Evolutionary conservation across 2,329 filamentous ascomycete genomes (phyloP).

Genomic region (Hypoxylon sp.): DNA sequence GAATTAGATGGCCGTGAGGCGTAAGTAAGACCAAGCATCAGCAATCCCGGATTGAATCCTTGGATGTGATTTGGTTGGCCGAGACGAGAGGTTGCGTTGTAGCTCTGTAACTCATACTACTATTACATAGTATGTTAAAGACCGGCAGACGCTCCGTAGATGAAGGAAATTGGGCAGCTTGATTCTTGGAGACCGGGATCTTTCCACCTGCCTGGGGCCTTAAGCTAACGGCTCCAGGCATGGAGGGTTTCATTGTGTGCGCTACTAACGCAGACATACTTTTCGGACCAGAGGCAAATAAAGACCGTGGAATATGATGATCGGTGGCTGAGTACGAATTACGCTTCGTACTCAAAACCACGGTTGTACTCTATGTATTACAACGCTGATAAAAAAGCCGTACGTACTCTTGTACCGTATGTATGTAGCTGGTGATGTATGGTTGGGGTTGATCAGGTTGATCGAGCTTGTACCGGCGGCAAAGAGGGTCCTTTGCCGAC

Average conservation of each 20-base stretch:
- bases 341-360: constrained; percentile 26
- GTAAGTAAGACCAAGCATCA: constrained; percentile 39
- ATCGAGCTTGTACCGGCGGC: constrained; percentile 33
- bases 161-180: constrained; percentile 41
- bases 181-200: constrained; percentile 40
- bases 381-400: constrained; percentile 26
- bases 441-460: constrained; percentile 25
- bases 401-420: neutral
- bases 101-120: constrained; percentile 39
- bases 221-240: constrained; percentile 45
- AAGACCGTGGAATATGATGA: constrained; percentile 37
- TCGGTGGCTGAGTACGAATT: constrained; percentile 41
- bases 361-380: constrained; percentile 26
- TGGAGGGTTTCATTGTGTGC: constrained; percentile 49
- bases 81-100: constrained; percentile 36
- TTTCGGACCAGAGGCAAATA: constrained; percentile 43
- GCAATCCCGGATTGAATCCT: constrained; percentile 41
- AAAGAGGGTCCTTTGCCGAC: constrained; percentile 25
- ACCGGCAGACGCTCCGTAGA: constrained; percentile 40
- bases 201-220: constrained; percentile 38
- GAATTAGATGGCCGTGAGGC: constrained; percentile 38
- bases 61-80: constrained; percentile 38
- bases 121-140: no score
- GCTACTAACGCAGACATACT: constrained; percentile 27
- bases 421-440: constrained; percentile 18